These are phyloP conservation scores for Neovahlkampfia damariscottae DNA, from an alignment of 78 protist species.

Conservation along the genomic window DNA sequence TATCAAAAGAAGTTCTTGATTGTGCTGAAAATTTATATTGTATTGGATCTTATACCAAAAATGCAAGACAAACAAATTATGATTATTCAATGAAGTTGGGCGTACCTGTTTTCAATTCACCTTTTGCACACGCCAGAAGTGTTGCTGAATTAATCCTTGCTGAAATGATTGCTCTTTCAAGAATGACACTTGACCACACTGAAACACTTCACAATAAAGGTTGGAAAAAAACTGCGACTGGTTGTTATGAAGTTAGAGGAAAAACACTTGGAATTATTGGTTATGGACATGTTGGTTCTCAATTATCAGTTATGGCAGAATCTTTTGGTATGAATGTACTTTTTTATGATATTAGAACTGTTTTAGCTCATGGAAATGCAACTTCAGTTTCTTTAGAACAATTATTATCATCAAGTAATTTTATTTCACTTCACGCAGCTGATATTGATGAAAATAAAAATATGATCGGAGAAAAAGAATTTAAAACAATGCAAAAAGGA, in stretches of 20 bases:
- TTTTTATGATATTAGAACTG: constrained; percentile 55
- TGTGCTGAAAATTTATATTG: constrained; percentile 47
- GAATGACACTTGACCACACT: constrained; percentile 54
- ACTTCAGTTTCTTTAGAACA: constrained; percentile 30
- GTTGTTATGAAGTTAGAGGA: constrained; percentile 74
- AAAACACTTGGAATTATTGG: constrained; percentile 77
- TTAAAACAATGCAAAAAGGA: constrained; percentile 50
- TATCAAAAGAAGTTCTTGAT: constrained; percentile 42
- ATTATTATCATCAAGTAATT: constrained; percentile 32
- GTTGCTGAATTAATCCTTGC: constrained; percentile 75
- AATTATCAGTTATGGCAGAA: constrained; percentile 77
- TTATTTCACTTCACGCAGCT: constrained; percentile 81
- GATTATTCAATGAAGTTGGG: constrained; percentile 19
- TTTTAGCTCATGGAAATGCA: constrained; percentile 61
- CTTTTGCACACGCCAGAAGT: constrained; percentile 60
- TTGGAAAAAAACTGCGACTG: constrained; percentile 55
- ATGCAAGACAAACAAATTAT: constrained; percentile 71
- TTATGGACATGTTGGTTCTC: constrained; percentile 49
- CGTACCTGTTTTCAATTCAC: constrained; percentile 73
- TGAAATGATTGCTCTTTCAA: constrained; percentile 66
- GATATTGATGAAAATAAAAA: constrained; percentile 38
- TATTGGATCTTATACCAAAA: constrained; percentile 84
- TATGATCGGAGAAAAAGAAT: constrained; percentile 43
- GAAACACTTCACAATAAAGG: constrained; percentile 49
- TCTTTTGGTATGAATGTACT: constrained; percentile 70